These are phyloP conservation scores for Blastomyces emzantsi DNA, from an alignment of 2,329 filamentous ascomycete genomes.

Conservation along the genomic window DNA sequence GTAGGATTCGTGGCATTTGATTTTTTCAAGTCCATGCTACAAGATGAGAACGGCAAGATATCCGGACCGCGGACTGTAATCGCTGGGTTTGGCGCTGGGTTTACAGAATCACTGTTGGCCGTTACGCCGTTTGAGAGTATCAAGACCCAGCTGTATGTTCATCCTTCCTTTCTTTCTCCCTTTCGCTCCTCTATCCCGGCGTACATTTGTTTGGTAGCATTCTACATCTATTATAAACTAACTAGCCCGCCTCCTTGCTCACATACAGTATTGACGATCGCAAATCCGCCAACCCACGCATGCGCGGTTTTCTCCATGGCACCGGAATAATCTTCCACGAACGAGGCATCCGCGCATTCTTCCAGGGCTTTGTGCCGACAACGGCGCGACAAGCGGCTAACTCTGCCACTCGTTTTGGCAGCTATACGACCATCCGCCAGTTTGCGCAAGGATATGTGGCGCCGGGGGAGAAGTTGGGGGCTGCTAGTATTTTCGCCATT, in stretches of 20 bases:
- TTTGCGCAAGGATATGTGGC: constrained; percentile 84
- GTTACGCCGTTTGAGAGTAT: constrained; percentile 97
- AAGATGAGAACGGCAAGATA: constrained; percentile 77
- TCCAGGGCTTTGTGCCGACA: constrained; percentile 93
- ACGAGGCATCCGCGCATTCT: constrained; percentile 82
- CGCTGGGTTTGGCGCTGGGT: constrained; percentile 87
- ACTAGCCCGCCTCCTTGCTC: neutral
- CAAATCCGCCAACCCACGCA: constrained; percentile 72
- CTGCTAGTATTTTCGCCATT: constrained; percentile 79
- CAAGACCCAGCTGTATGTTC: constrained; percentile 74
- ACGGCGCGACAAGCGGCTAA: constrained; percentile 93
- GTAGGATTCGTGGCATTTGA: constrained; percentile 90
- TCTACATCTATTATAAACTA: neutral
- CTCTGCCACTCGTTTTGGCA: constrained; percentile 80
- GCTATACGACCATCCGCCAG: constrained; percentile 85
- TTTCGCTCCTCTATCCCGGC: neutral
- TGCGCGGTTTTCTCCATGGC: constrained; percentile 88
- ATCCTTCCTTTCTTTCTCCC: too few species aligned
- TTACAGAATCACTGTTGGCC: constrained; percentile 85
- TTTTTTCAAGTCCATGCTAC: constrained; percentile 75
- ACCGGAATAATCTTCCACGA: constrained; percentile 79
- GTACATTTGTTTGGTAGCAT: neutral
- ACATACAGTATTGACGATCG: constrained; percentile 79
- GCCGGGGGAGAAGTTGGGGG: constrained; percentile 88
- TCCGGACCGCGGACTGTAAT: constrained; percentile 85